Evolutionary conservation across 1,284 basidiomycete genomes (phyloP), one percentile per base, ranked within the genome.

Genomic region (Cryptococcus sp.): DNA sequence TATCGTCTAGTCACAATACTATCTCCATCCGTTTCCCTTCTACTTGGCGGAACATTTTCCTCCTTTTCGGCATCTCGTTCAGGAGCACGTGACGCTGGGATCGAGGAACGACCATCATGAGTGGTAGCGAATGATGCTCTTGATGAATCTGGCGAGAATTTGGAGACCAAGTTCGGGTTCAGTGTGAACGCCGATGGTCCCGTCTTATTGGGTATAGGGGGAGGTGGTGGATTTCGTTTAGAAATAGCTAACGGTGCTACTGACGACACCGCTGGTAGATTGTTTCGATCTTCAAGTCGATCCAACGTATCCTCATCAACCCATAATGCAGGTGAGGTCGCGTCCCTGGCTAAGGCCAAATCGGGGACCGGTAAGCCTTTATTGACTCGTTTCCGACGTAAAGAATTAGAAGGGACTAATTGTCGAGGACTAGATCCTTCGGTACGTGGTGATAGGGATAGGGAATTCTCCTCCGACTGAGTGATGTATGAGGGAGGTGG

Each of bases 251-350:
- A 19, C 16, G 36, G 36, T 16, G 36, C 36, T 16, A 19, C 18
- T 7, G 36, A 39, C 4, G 36, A 7, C 16, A 19, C 16, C 7
- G 18, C 7, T 7, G 14, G 36, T 4, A n/a, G 16, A 4, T 19
- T 5, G 7, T 16, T 4, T 39, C 36, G 36, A 39, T 42, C 50
- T 7, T 48, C 52, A 22, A 53, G 53, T 28, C 50, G 18, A 32
- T 49, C 50, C 22, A 56, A 25, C 2, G 46, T 22, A 7, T 56
- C 52, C 14, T 52, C 53, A 36, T 55, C 55, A 21, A 56, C 37
- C 58, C 58, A 60, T 16, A 56, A 42, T 39, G 50, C 55, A 2
- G 58, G 52, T 4, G 55, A 54, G 14, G 53, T 49, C 5, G 55
- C 58, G 48, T 53, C 41, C 37, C 43, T 43, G 24, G 42, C 49